A percentile compares a stretch with the other conserved stretches of the same genome.
Conservation (phyloP, 257 asterid genomes). For the Solanum medicagineum region DNA sequence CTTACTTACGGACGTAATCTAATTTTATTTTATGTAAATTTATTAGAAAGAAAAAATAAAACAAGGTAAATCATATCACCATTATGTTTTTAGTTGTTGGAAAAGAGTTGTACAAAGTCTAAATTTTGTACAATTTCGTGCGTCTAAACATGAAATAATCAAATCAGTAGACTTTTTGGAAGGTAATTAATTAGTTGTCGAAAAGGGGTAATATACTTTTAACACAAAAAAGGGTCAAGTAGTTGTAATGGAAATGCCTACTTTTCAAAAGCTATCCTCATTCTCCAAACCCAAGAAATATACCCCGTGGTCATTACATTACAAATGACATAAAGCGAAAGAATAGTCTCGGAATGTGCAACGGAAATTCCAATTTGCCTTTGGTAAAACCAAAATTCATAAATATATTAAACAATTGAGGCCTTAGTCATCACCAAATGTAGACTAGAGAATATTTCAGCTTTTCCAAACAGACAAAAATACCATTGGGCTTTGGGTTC, state of each 20-base stretch:
- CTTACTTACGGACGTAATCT: neutral
- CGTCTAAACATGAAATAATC: neutral
- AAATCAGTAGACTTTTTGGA: neutral
- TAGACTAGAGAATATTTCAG: slow-evolving; percentile 75
- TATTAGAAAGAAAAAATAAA: neutral
- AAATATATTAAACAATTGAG: neutral
- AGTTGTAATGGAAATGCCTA: neutral
- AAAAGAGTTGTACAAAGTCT: neutral
- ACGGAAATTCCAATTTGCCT: slow-evolving; percentile 14
- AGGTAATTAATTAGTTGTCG: neutral
- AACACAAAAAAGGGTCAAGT: neutral
- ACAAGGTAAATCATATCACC: neutral
- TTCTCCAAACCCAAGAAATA: slow-evolving; percentile 10
- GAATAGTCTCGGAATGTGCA: slow-evolving; percentile 10
- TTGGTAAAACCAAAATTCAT: neutral
- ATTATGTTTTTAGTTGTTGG: neutral
- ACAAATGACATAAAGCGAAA: neutral
- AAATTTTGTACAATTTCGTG: neutral
- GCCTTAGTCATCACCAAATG: slow-evolving; percentile 25
- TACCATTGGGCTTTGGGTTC: slow-evolving; percentile 43
- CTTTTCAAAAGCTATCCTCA: neutral
- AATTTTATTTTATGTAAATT: neutral
- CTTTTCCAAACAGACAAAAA: slow-evolving; percentile 84
- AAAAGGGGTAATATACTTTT: neutral
- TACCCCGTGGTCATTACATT: neutral